Conservation (phyloP, 225 moss, liverwort and hornwort genomes). For the Anthoceros angustus region DNA sequence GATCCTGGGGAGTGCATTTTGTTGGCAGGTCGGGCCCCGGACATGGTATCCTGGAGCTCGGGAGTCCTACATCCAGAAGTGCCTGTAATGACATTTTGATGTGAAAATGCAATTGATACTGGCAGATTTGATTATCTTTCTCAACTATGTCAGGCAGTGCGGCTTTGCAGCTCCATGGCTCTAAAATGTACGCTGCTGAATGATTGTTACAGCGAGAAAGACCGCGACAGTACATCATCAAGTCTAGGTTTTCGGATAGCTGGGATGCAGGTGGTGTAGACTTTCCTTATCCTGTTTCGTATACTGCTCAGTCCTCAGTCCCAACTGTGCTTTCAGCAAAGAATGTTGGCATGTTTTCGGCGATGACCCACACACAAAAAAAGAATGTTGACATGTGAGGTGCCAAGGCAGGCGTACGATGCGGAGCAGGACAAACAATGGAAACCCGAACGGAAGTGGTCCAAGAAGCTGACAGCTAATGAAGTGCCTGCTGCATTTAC, state of each 20-base stretch:
- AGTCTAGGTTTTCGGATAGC: slow-evolving; percentile 76
- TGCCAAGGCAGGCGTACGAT: slow-evolving; percentile 43
- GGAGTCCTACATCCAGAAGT: slow-evolving; percentile 52
- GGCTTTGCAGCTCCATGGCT: neutral
- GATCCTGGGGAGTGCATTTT: neutral
- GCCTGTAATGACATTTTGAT: slow-evolving; percentile 34
- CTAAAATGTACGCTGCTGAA: neutral
- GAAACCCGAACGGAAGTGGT: slow-evolving; percentile 57
- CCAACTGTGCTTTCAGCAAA: neutral
- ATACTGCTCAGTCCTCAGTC: neutral
- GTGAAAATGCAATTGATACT: neutral
- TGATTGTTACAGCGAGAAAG: slow-evolving; percentile 41
- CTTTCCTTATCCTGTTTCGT: neutral
- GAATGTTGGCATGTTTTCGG: neutral
- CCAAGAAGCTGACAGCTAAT: slow-evolving; percentile 34
- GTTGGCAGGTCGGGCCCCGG: slow-evolving; percentile 52
- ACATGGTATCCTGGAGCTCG: slow-evolving; percentile 80
- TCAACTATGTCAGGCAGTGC: neutral
- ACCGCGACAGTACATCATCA: slow-evolving; percentile 51
- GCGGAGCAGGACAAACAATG: slow-evolving; percentile 29
- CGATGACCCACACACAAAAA: neutral
- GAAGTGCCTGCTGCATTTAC: slow-evolving; percentile 39
- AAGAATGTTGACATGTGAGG: neutral
- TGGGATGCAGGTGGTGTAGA: slow-evolving; percentile 64
- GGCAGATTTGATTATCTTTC: neutral